Evolutionary conservation across 768 basidiomycete genomes (phyloP), one percentile per base, ranked within the genome.

Genomic region (Termitomyces sp.): DNA sequence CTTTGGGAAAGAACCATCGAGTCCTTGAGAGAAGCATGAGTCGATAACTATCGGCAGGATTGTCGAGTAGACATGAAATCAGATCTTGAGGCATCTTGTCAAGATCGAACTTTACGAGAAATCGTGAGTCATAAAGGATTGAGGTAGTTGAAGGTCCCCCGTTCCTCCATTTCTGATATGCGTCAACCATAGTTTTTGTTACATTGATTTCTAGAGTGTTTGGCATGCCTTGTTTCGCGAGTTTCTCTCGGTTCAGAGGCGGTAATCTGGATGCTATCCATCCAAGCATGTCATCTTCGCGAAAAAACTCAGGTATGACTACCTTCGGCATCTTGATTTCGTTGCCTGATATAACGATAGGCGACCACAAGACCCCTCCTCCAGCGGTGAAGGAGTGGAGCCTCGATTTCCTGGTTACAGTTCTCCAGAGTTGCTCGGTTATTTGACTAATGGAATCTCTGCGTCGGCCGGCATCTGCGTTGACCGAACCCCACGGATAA

Each of bases 401-500:
- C 4, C 56, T 61, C 8, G 60, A 52, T 0, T 54, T 35, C 15
- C 66, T 66, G 3, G 70, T 68, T 19, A 73, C 52, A 9, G 65
- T 64, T 3, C 64, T 47, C 79, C 82, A 88, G 6, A 91, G 58
- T 6, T 69, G 70, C 12, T 67, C 47, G 19, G 79, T 64, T 54
- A 91, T 81, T 37, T 74, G 74, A 1, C 70, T 58, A 28, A 87
- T 65, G 48, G 76, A 78, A 6, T 54, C 58, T 40, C 64, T 66
- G 9, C 81, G 76, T 34, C 90, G 77, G 56, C 77, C 69, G 2
- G 76, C 81, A 59, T 90, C 84, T 2, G 90, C 80, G 8, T 73
- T 77, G 17, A 77, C 62, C 45, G 82, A 82, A 5, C 91, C 91
- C 91, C 91, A 93, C 2, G 88, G 85, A 38, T 79, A 73, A 44